Base-by-base conservation (phyloP, 495 filamentous ascomycete species). In the Aspergillus diversus region DNA sequence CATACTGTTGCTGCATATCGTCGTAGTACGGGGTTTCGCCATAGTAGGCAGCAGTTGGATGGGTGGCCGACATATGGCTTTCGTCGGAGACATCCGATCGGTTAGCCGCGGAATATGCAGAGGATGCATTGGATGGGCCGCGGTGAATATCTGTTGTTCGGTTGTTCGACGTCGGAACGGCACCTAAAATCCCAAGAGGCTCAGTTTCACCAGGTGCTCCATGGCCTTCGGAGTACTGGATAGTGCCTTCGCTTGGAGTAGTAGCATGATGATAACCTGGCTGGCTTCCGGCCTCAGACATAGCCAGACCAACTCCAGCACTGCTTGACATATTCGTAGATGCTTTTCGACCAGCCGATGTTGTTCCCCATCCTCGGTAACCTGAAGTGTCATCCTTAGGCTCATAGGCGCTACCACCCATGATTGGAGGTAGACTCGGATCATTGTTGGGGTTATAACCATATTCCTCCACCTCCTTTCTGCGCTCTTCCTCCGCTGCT, bases 381-480 rank as follows among this genome's bases (percentile, higher is more conserved):
- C 95, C 95, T 8, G 86, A 81, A 32, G 78, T 85, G 59, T 92
- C 90, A 69, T 93, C 89, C 68, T 87, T 91, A 50, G 80, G 74
- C 6, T 78, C 73, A 61, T 81, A 84, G 5, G 75, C 79, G 52
- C 78, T 83, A 50, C 75, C 84, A 33, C 72, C 73, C 32, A 76
- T 78, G n/a, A 91, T 81, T 5, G 82, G 83, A 27, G 93, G 92
- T 4, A 94, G 77, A 5, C 90, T 90, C 2, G 95, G 93, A 69
- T 97, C 93, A 59, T 92, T 86, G 75, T 97, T 98, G 7, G 94
- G 95, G 71, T 97, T 98, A 80, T 92, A 97, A 21, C 88, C 89
- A 72, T 97, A 97, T 67, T 97, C 95, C 72, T 97, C 94, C 4
- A 97, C 91, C 71, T 98, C 96, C 75, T 97, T 97, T 58, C 93